A percentile compares a stretch with the other conserved stretches of the same genome.
These are phyloP conservation scores for Trichophyton equinum DNA, from an alignment of 2,329 filamentous ascomycete genomes.

Conservation along the genomic window DNA sequence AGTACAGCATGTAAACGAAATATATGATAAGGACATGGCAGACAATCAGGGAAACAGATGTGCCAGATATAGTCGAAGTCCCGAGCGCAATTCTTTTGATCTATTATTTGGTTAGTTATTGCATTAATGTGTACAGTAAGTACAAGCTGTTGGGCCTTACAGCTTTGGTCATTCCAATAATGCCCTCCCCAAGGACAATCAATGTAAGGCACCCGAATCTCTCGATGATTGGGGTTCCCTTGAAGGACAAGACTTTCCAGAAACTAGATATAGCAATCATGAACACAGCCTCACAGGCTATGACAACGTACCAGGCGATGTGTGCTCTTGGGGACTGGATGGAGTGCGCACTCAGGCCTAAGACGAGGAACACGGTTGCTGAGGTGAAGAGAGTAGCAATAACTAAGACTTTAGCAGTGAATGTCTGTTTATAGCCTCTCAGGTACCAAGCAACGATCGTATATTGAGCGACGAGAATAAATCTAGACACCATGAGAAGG, in stretches of 20 bases:
- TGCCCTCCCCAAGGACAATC: slow-evolving; percentile 50
- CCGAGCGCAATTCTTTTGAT: slow-evolving; percentile 12
- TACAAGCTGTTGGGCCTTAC: slow-evolving; percentile 6
- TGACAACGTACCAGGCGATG: slow-evolving; percentile 40
- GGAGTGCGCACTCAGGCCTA: background rate
- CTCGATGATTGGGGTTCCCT: slow-evolving; percentile 47
- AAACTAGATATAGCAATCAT: slow-evolving; percentile 33
- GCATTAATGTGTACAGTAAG: background rate
- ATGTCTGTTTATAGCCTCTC: slow-evolving; percentile 14
- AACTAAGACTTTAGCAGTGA: slow-evolving; percentile 14
- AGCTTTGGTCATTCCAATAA: slow-evolving; percentile 30
- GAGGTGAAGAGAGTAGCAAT: background rate
- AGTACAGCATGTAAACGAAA: slow-evolving; percentile 51
- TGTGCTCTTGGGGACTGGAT: slow-evolving; percentile 14
- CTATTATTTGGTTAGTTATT: slow-evolving; percentile 5
- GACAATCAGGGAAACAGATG: slow-evolving; percentile 11
- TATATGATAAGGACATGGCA: slow-evolving; percentile 19
- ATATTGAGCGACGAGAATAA: slow-evolving; percentile 44
- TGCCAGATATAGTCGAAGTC: slow-evolving; percentile 7
- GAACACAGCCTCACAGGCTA: slow-evolving; percentile 36
- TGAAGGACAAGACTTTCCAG: slow-evolving; percentile 37
- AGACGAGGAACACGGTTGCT: background rate
- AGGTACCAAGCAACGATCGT: slow-evolving; percentile 25
- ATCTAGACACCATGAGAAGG: slow-evolving; percentile 40
- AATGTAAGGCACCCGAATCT: slow-evolving; percentile 47